These are phyloP conservation scores for Protomyces arabidopsidicola DNA, from an alignment of 1,139 yeast genomes.

Conservation along the genomic window DNA sequence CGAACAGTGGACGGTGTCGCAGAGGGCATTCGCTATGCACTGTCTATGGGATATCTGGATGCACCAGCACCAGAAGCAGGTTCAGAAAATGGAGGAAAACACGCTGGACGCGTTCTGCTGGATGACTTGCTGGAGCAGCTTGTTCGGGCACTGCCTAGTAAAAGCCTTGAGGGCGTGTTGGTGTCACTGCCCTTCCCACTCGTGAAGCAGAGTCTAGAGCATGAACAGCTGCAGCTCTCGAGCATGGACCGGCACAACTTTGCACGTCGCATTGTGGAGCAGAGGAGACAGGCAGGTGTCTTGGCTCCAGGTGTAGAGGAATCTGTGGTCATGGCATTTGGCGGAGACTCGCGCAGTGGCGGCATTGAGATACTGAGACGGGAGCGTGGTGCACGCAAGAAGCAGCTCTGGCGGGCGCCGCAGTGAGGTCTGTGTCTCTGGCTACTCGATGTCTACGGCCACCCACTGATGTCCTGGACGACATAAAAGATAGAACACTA, in stretches of 20 bases:
- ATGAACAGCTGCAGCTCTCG: neutral
- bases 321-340: slow-evolving; percentile 25
- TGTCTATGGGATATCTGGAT: neutral
- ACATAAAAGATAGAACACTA: no score
- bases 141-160: neutral
- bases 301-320: slow-evolving; percentile 19
- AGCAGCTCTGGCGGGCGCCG: slow-evolving; percentile 15
- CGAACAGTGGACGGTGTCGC: slow-evolving; percentile 10
- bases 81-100: neutral
- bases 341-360: slow-evolving; percentile 23
- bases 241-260: slow-evolving; percentile 20
- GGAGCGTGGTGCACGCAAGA: slow-evolving; percentile 10
- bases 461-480: no score
- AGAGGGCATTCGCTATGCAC: slow-evolving; percentile 14
- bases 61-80: neutral
- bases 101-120: neutral
- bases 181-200: slow-evolving; percentile 19
- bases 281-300: neutral
- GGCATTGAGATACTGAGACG: slow-evolving; percentile 24
- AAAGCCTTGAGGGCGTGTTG: slow-evolving; percentile 9
- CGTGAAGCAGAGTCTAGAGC: slow-evolving; percentile 14
- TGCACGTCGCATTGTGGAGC: slow-evolving; percentile 12
- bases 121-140: slow-evolving; percentile 7
- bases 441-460: no score
- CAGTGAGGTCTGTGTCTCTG: neutral